Conservation (phyloP, 1,139 yeast species). For the Lodderomyces oxycetoniae region DNA sequence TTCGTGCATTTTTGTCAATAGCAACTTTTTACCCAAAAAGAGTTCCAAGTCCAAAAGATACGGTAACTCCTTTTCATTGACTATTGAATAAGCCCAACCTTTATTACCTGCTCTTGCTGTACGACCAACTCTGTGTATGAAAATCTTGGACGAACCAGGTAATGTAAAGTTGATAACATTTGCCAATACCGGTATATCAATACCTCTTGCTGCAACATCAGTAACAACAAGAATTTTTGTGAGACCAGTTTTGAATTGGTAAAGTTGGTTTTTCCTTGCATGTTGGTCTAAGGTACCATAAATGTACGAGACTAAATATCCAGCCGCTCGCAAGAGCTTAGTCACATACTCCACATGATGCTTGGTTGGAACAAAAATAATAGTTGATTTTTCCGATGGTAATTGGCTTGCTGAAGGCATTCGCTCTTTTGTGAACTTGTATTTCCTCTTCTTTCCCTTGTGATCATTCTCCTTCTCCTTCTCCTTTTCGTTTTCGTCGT, state of each 20-base stretch:
- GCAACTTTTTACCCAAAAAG: constrained; percentile 78
- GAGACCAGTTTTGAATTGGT: constrained; percentile 78
- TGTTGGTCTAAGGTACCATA: constrained; percentile 94
- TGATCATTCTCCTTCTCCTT: constrained; percentile 29
- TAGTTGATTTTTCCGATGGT: constrained; percentile 83
- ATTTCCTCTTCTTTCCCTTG: constrained; percentile 15
- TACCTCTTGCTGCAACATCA: constrained; percentile 99
- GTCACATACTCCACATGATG: constrained; percentile 95
- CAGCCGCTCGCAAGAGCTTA: constrained; percentile 63
- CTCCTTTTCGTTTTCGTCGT: constrained; percentile 32
- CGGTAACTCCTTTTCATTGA: constrained; percentile 81
- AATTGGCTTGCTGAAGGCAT: constrained; percentile 76
- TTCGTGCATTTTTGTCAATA: constrained; percentile 66
- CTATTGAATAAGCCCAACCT: constrained; percentile 96
- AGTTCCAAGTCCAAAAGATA: constrained; percentile 86
- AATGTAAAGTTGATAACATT: constrained; percentile 87
- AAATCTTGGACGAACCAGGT: constrained; percentile 90
- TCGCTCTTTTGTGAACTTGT: constrained; percentile 48
- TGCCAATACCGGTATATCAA: constrained; percentile 94
- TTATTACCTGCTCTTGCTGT: constrained; percentile 98
- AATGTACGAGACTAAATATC: constrained; percentile 82
- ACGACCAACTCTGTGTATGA: constrained; percentile 97
- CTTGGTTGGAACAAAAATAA: constrained; percentile 92
- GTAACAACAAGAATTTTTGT: constrained; percentile 87
- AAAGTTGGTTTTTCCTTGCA: constrained; percentile 86